Conservation (phyloP, 2,329 filamentous ascomycete genomes). For the Fusarium heterosporum region DNA sequence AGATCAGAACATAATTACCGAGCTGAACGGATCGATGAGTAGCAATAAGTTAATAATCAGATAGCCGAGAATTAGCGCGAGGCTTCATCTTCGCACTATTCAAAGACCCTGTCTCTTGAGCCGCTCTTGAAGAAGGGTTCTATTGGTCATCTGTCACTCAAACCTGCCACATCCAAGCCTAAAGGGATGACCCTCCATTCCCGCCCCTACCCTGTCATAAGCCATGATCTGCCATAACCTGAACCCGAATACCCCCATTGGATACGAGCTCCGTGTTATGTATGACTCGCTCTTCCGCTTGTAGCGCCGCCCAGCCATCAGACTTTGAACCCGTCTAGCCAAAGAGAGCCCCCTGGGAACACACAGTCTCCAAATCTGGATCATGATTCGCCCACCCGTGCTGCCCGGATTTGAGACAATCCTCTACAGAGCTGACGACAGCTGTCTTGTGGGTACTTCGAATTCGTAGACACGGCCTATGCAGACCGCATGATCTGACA, state of each 20-base stretch:
- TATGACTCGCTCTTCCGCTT: conserved; percentile 14
- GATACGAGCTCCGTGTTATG: conserved; percentile 3
- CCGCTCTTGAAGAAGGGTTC: neutral
- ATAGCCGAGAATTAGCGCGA: neutral
- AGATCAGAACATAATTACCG: neutral
- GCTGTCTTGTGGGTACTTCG: neutral
- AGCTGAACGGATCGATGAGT: neutral
- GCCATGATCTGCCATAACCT: neutral
- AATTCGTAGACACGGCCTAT: neutral
- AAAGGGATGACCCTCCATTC: neutral
- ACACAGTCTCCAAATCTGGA: conserved; percentile 9
- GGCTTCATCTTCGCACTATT: too few relatives aligned
- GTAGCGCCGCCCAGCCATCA: neutral
- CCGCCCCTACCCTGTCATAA: neutral
- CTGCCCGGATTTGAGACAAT: conserved; percentile 14
- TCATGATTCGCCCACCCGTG: conserved; percentile 9
- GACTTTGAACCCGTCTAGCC: neutral
- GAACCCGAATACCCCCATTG: conserved; percentile 2
- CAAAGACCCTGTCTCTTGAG: neutral
- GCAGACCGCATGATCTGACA: conserved; percentile 13
- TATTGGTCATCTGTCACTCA: neutral
- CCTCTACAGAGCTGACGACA: neutral
- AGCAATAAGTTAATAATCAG: neutral
- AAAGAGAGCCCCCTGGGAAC: conserved; percentile 7
- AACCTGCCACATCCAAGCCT: neutral